These are phyloP conservation scores for Fusarium poae DNA, from an alignment of 2,329 filamentous ascomycete genomes.

Conservation along the genomic window DNA sequence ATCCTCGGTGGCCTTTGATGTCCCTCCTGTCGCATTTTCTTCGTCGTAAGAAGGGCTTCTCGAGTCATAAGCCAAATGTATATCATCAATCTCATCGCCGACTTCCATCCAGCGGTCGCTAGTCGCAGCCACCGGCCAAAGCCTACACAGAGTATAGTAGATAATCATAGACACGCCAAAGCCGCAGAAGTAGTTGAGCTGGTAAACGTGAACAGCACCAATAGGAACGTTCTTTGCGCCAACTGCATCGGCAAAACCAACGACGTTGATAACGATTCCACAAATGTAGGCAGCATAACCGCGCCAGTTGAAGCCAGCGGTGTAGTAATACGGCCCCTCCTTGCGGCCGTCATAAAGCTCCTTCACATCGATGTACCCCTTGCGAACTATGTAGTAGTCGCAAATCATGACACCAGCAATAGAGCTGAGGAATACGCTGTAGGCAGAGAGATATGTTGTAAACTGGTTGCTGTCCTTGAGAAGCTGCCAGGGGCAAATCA, in stretches of 20 bases:
- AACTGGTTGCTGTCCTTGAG: constrained; percentile 83
- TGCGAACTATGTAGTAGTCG: constrained; percentile 90
- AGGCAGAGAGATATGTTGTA: constrained; percentile 90
- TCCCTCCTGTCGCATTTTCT: constrained; percentile 45
- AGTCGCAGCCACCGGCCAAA: constrained; percentile 79
- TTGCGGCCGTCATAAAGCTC: constrained; percentile 81
- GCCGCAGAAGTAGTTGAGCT: constrained; percentile 89
- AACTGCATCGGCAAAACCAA: constrained; percentile 88
- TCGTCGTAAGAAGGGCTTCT: constrained; percentile 58
- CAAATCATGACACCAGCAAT: constrained; percentile 91
- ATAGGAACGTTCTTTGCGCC: constrained; percentile 74
- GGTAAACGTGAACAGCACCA: constrained; percentile 88
- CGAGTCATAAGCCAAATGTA: constrained; percentile 62
- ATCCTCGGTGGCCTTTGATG: constrained; percentile 20
- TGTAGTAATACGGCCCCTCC: constrained; percentile 79
- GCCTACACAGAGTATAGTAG: constrained; percentile 78
- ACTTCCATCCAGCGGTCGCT: constrained; percentile 85
- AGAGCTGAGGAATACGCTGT: constrained; percentile 92
- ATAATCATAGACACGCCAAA: constrained; percentile 76
- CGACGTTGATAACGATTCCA: constrained; percentile 90
- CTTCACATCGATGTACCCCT: constrained; percentile 82
- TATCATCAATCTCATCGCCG: constrained; percentile 70
- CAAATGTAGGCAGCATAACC: constrained; percentile 85
- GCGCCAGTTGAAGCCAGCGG: constrained; percentile 81
- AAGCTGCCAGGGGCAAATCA: constrained; percentile 89